Percentiles rank a stretch among this genome's conserved stretches.
These are phyloP conservation scores for Phaeophleospora eucalypticola DNA, from an alignment of 2,329 filamentous ascomycete genomes.

Conservation along the genomic window DNA sequence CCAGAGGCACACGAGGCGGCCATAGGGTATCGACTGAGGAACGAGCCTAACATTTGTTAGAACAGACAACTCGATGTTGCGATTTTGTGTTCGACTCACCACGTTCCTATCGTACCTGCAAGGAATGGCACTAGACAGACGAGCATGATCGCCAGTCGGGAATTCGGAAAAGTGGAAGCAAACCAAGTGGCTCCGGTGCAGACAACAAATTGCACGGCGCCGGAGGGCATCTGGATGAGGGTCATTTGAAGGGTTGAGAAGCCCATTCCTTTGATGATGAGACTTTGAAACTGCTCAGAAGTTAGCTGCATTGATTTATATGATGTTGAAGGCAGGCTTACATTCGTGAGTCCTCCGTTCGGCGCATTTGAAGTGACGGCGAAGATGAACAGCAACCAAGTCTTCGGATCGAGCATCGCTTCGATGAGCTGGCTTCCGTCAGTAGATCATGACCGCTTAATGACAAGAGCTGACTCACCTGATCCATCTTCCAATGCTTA, in stretches of 20 bases:
- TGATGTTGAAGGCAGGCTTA: neutral
- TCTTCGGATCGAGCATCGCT: slow-evolving; percentile 53
- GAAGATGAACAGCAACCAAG: slow-evolving; percentile 39
- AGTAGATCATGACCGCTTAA: slow-evolving; percentile 12
- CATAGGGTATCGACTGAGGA: slow-evolving; percentile 10
- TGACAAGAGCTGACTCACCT: slow-evolving; percentile 46
- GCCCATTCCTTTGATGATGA: slow-evolving; percentile 12
- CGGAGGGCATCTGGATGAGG: slow-evolving; percentile 51
- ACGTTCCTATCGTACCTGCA: slow-evolving; percentile 49
- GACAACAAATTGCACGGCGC: slow-evolving; percentile 52
- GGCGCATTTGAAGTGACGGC: slow-evolving; percentile 10
- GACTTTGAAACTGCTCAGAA: slow-evolving; percentile 40
- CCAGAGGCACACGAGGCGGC: slow-evolving; percentile 14
- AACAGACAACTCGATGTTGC: neutral
- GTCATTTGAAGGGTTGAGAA: slow-evolving; percentile 47
- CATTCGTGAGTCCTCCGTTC: slow-evolving; percentile 18
- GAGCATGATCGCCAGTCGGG: slow-evolving; percentile 46
- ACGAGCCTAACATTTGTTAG: slow-evolving; percentile 1
- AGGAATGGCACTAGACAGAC: slow-evolving; percentile 57
- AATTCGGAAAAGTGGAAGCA: slow-evolving; percentile 29
- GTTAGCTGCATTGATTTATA: neutral
- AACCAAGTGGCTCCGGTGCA: slow-evolving; percentile 35
- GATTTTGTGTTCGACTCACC: neutral
- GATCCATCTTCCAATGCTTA: slow-evolving; percentile 38
- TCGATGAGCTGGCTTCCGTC: slow-evolving; percentile 50